Conservation (phyloP, 805 yeast genomes). For the Monosporozyma aerobia region DNA sequence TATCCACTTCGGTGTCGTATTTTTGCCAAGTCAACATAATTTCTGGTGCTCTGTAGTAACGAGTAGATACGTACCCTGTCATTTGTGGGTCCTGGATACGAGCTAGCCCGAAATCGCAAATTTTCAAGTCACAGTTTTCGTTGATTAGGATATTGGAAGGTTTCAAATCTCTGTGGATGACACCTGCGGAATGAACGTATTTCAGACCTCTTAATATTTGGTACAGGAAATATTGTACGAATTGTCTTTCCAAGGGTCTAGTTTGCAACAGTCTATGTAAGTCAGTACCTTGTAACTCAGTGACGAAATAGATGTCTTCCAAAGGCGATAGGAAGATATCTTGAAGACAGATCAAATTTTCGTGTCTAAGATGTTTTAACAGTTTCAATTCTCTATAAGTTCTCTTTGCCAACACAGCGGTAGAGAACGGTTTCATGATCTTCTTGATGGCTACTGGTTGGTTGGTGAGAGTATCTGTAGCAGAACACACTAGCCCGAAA, state of each 20-base stretch:
- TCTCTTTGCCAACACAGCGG: conserved; percentile 90
- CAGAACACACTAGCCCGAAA: conserved; percentile 95
- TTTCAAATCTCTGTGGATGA: conserved; percentile 80
- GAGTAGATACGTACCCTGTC: conserved; percentile 95
- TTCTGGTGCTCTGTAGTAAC: conserved; percentile 96
- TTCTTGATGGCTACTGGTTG: conserved; percentile 96
- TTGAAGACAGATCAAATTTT: conserved; percentile 83
- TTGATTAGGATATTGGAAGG: conserved; percentile 79
- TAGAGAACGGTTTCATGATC: conserved; percentile 94
- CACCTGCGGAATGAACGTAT: conserved; percentile 88
- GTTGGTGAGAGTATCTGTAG: conserved; percentile 79
- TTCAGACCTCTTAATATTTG: conserved; percentile 86
- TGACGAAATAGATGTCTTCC: conserved; percentile 92
- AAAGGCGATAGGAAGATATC: conserved; percentile 91
- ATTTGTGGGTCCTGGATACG: conserved; percentile 97
- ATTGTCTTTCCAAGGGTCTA: conserved; percentile 90
- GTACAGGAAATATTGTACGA: conserved; percentile 91
- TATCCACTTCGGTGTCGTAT: conserved; percentile 92
- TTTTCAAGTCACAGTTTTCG: conserved; percentile 84
- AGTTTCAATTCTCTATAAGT: conserved; percentile 93
- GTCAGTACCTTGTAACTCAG: conserved; percentile 95
- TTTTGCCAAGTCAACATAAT: conserved; percentile 98
- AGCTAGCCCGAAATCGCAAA: conserved; percentile 91
- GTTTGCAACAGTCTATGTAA: conserved; percentile 83
- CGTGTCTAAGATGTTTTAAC: conserved; percentile 88